Evolutionary conservation across 345 rosid genomes (phyloP).

Genomic region (Populus nigra): DNA sequence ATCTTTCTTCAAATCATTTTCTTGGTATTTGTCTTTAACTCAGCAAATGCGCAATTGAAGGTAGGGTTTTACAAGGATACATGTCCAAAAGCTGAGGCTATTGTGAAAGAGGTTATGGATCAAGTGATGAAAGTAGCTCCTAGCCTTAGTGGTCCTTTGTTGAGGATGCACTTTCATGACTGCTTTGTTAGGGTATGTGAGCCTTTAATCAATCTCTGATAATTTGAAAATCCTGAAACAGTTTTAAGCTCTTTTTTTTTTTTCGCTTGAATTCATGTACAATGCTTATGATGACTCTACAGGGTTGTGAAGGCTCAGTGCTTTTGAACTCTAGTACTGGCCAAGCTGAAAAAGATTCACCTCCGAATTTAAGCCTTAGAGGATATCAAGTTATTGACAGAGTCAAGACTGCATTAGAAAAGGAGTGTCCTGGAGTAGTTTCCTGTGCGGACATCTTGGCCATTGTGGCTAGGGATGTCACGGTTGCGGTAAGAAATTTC

Average conservation of each 20-base stretch:
- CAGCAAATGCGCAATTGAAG: slow-evolving; percentile 39
- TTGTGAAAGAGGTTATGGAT: slow-evolving; percentile 30
- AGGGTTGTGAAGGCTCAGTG: slow-evolving; percentile 90
- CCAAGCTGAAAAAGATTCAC: slow-evolving; percentile 47
- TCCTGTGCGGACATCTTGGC: slow-evolving; percentile 80
- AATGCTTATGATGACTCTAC: background rate
- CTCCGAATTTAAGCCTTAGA: slow-evolving; percentile 55
- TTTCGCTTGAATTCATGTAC: background rate
- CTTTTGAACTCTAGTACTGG: slow-evolving; percentile 50
- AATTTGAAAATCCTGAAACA: background rate
- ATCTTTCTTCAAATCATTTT: slow-evolving; percentile 22
- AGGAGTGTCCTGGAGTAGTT: slow-evolving; percentile 66
- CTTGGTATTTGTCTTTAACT: slow-evolving; percentile 21
- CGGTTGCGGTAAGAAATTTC: slow-evolving; percentile 36
- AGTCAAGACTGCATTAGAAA: slow-evolving; percentile 56
- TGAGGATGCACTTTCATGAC: slow-evolving; percentile 81
- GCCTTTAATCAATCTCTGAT: background rate
- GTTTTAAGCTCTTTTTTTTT: background rate
- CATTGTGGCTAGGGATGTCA: slow-evolving; percentile 59
- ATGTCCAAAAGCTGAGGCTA: slow-evolving; percentile 51
- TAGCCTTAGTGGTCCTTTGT: slow-evolving; percentile 51
- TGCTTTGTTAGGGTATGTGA: slow-evolving; percentile 63
- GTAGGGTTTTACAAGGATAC: slow-evolving; percentile 53
- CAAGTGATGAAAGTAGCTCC: slow-evolving; percentile 40
- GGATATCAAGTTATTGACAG: slow-evolving; percentile 60